Base-by-base conservation (phyloP, 495 filamentous ascomycete species). In the Penicillium cataractarum region DNA sequence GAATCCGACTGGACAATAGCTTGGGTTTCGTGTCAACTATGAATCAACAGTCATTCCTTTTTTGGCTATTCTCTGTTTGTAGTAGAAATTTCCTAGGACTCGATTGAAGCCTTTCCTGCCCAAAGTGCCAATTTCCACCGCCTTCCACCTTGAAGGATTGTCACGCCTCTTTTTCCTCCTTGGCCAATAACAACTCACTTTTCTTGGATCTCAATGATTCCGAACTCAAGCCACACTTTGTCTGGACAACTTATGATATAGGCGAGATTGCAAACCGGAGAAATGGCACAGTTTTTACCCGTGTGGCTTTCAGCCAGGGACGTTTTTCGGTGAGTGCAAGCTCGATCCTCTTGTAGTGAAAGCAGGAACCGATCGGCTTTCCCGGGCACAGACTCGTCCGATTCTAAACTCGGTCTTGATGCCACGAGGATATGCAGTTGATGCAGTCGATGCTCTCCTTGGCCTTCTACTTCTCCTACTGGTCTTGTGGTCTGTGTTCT, bases 151-250 rank as follows among this genome's bases (percentile, higher is more conserved):
- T 5, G 37, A 1, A 46, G 24, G 19, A 22, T 24, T 22, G 19
- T 3, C 19, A 46, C 19, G 42, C 42, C 42, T 46, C 42, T 46
- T 24, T 24, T 12, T 1, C 42, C n/a, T 1, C 42, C 13, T 21
- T 19, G 21, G 8, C 42, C 42, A 46, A 46, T 46, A 3, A 46
- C 19, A 21, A 6, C 9, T 46, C 9, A 5, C 3, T n/a, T 19
- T 3, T 1, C 3, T 21, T 22, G n/a, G n/a, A n/a, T n/a, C n/a
- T n/a, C n/a, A n/a, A n/a, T n/a, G n/a, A n/a, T n/a, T n/a, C n/a
- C n/a, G n/a, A n/a, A n/a, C 19, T 46, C 35, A 22, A 46, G 42
- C 42, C 42, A 46, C 42, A 46, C 42, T 46, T 46, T 46, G 42
- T 46, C 42, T 22, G 8, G 12, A 46, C 42, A 46, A 24, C 42